phyloP scores from a whole-genome alignment of 495 filamentous ascomycete species.

The Umbilicaria muhlenbergii region DNA sequence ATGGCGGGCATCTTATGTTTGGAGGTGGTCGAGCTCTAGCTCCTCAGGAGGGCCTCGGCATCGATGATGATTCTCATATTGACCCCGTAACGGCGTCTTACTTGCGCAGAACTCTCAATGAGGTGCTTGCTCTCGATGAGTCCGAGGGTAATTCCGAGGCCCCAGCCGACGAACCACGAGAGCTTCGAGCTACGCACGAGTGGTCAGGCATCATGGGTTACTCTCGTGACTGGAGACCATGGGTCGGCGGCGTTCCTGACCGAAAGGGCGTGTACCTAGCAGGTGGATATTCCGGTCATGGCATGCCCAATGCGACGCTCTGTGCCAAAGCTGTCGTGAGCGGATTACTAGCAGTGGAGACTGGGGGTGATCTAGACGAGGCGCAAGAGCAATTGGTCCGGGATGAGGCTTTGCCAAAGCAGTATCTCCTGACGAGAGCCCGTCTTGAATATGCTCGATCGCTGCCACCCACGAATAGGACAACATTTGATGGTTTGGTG shows the following conservation, averaged over 20 bases:
- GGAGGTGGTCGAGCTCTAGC: conserved; percentile 40
- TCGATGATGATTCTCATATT: conserved; percentile 38
- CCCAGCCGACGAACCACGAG: conserved; percentile 18
- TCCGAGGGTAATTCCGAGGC: conserved; percentile 22
- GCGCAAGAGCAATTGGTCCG: conserved; percentile 20
- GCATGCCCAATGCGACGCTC: conserved; percentile 65
- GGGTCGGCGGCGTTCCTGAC: conserved; percentile 43
- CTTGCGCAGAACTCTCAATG: conserved; percentile 29
- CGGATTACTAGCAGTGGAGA: conserved; percentile 37
- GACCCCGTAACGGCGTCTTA: conserved; percentile 35
- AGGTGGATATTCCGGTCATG: conserved; percentile 57
- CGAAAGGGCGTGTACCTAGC: conserved; percentile 37
- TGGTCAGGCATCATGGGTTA: conserved; percentile 84
- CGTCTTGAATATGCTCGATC: too few species aligned
- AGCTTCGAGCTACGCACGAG: conserved; percentile 37
- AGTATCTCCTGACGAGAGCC: conserved; percentile 5
- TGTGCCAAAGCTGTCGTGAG: conserved; percentile 49
- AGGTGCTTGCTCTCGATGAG: conserved; percentile 19
- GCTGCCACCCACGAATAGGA: too few species aligned
- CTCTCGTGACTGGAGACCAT: conserved; percentile 50
- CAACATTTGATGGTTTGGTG: too few species aligned
- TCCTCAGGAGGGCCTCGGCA: conserved; percentile 31
- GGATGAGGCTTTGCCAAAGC: conserved; percentile 12
- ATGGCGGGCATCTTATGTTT: conserved; percentile 47
- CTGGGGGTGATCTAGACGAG: conserved; percentile 5